Percentiles rank a stretch among this genome's conserved stretches.
These are phyloP conservation scores for Trichocladium antarcticum DNA, from an alignment of 495 filamentous ascomycete species.

Conservation along the genomic window DNA sequence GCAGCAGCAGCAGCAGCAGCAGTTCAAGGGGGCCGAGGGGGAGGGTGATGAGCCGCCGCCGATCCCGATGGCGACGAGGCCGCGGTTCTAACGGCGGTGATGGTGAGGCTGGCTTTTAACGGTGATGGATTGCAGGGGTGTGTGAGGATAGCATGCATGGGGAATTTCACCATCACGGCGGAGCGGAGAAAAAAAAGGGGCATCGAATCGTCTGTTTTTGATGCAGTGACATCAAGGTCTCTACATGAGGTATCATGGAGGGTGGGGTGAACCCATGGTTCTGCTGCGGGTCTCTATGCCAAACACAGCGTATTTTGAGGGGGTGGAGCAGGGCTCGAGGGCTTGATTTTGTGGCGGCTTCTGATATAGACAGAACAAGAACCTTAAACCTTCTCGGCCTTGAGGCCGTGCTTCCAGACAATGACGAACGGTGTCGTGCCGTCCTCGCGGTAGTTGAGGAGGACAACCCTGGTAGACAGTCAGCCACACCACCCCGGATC, in stretches of 20 bases:
- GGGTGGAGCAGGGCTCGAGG: neutral
- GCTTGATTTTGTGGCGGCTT: neutral
- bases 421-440: constrained; percentile 80
- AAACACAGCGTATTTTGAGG: neutral
- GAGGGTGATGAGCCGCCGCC: constrained; percentile 36
- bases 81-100: constrained; percentile 22
- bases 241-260: neutral
- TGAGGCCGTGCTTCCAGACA: constrained; percentile 93
- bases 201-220: too few relatives aligned
- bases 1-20: constrained; percentile 24
- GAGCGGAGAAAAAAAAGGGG: too few relatives aligned
- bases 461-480: constrained; percentile 57
- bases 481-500: neutral
- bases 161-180: too few relatives aligned
- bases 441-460: constrained; percentile 96
- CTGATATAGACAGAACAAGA: neutral
- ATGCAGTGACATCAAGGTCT: too few relatives aligned
- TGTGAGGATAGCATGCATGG: too few relatives aligned
- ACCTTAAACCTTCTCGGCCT: constrained; percentile 79
- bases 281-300: neutral
- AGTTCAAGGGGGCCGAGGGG: neutral
- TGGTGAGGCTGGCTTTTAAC: too few relatives aligned
- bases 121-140: too few relatives aligned
- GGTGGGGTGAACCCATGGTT: neutral
- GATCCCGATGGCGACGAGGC: constrained; percentile 36